These are phyloP conservation scores for Nidularia sp. DNA, from an alignment of 768 basidiomycete genomes.

Conservation along the genomic window DNA sequence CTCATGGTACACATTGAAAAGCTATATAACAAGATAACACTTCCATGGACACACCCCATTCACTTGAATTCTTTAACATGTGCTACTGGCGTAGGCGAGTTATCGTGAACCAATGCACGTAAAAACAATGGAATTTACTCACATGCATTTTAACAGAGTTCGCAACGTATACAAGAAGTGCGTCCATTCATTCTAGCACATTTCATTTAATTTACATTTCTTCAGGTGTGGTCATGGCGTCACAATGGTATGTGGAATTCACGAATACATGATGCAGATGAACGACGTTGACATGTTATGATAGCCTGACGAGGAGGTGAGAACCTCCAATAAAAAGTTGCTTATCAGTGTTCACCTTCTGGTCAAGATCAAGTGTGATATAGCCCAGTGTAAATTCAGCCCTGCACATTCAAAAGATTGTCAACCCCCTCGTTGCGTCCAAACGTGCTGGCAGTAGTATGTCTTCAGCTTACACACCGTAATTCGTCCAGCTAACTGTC, in stretches of 20 bases:
- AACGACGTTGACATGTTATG: too few species aligned
- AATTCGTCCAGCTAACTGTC: conserved; percentile 12
- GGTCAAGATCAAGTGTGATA: conserved; percentile 57
- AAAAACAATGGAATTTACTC: conserved; percentile 9
- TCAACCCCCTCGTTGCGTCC: conserved; percentile 43
- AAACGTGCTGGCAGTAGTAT: conserved; percentile 71
- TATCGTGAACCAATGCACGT: neutral
- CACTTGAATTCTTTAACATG: conserved; percentile 29
- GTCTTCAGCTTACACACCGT: conserved; percentile 16
- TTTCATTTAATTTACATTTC: conserved; percentile 5
- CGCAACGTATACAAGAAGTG: conserved; percentile 51
- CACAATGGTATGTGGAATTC: conserved; percentile 33
- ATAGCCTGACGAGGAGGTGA: conserved; percentile 64
- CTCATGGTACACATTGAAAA: too few species aligned
- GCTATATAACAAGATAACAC: conserved; percentile 2
- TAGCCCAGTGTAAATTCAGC: conserved; percentile 61
- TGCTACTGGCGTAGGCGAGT: conserved; percentile 60
- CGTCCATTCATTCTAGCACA: neutral
- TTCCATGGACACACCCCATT: conserved; percentile 4
- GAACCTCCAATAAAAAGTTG: conserved; percentile 1
- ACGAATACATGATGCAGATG: too few species aligned
- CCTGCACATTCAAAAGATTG: conserved; percentile 49
- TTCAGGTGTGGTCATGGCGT: conserved; percentile 53
- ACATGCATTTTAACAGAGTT: conserved; percentile 36
- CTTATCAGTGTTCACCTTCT: conserved; percentile 3